Percentiles rank a stretch among this genome's conserved stretches.
These are phyloP conservation scores for Diaporthe citri DNA, from an alignment of 2,329 filamentous ascomycete species.

Conservation along the genomic window DNA sequence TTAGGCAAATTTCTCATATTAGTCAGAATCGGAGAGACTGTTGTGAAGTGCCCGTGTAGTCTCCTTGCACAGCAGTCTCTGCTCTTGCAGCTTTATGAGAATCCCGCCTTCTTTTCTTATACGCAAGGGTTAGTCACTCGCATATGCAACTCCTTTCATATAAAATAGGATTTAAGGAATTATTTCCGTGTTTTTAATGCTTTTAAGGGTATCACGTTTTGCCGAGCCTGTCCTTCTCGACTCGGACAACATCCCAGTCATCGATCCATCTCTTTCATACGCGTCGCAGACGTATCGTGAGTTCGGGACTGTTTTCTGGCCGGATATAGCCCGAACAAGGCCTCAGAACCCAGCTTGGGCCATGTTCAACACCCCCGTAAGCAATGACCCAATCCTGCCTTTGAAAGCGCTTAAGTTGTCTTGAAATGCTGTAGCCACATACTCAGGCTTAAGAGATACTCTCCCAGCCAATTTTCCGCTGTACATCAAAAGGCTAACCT, in stretches of 20 bases:
- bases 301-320: conserved; percentile 52
- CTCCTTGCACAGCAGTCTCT: too few relatives aligned
- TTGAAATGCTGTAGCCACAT: background rate
- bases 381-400: background rate
- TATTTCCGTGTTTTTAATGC: too few relatives aligned
- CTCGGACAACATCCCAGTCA: conserved; percentile 11
- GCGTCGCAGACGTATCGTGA: conserved; percentile 29
- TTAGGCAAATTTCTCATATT: too few relatives aligned
- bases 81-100: too few relatives aligned
- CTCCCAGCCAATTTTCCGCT: background rate
- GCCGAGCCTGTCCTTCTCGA: conserved; percentile 10
- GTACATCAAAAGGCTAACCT: too few relatives aligned
- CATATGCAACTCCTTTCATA: too few relatives aligned
- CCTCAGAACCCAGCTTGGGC: conserved; percentile 47
- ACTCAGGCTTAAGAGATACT: background rate
- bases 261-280: conserved; percentile 5
- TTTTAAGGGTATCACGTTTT: background rate
- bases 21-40: too few relatives aligned
- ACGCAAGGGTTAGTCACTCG: too few relatives aligned
- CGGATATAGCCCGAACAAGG: conserved; percentile 51
- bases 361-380: conserved; percentile 50
- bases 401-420: background rate
- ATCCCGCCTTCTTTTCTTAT: too few relatives aligned
- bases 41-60: too few relatives aligned
- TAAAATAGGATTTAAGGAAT: too few relatives aligned